Evolutionary conservation across 202 grass and related monocot genomes (phyloP).

Genomic region (Brachypodium distachyon): DNA sequence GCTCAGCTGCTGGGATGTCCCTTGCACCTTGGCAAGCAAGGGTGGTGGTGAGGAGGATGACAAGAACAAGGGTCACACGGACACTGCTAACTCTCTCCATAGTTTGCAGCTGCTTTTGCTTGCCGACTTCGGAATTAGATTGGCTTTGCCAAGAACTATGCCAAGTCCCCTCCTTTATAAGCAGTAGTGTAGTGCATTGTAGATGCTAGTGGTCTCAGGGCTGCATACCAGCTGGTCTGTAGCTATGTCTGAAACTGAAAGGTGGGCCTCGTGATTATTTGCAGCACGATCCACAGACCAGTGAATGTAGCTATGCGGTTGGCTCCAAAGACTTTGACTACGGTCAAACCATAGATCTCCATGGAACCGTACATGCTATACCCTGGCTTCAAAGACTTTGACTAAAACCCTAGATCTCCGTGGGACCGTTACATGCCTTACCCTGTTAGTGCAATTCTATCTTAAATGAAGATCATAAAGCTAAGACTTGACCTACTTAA

Average conservation of each 20-base stretch:
- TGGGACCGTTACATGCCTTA: not conserved
- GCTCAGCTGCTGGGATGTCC: constrained; percentile 12
- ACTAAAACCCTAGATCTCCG: not conserved
- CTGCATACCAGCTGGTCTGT: not conserved
- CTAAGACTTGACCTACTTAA: not conserved
- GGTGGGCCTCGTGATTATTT: not conserved
- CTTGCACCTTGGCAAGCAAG: constrained; percentile 31
- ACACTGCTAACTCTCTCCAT: constrained; percentile 24
- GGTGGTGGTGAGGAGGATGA: constrained; percentile 2
- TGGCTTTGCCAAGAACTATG: not conserved
- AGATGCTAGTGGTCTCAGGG: not conserved
- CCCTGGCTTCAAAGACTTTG: not conserved
- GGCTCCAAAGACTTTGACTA: not conserved
- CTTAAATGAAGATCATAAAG: not conserved
- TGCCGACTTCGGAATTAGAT: not conserved
- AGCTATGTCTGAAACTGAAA: not conserved
- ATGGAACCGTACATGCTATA: not conserved
- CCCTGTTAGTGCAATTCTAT: not conserved
- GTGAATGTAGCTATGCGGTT: not conserved
- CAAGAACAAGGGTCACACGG: not conserved
- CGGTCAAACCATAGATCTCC: not conserved
- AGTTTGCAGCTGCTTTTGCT: not conserved
- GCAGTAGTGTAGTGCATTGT: not conserved
- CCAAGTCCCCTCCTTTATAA: constrained; percentile 23
- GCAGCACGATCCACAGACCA: not conserved